Base-by-base conservation (phyloP, 768 basidiomycete genomes). In the Fomitopsis pulvina region DNA sequence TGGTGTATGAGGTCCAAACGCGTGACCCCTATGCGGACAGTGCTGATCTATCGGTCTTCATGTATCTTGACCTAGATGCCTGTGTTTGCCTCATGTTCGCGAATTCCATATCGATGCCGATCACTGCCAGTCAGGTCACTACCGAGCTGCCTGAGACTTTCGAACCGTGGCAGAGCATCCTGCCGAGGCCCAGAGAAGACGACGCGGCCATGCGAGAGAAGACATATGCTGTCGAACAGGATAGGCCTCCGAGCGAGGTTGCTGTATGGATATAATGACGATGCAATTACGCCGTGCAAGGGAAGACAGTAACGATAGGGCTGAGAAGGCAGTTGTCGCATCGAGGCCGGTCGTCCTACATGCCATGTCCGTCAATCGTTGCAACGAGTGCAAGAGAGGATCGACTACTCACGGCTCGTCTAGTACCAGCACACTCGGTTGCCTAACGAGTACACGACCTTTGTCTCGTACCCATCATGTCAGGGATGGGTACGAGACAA, bases 231-330 rank as follows among this genome's bases (percentile, higher is more conserved):
- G 50, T 73, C 71, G 58, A 78, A 77, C 14, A 1, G 60, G 41
- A 52, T 71, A 76, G 0, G 74, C 74, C 48, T 74, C 72, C 14
- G 67, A 74, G 24, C 71, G 66, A 1, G 75, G 76, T 29, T 75
- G 73, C 52, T 78, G 76, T 14, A 78, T 66, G 3, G 73, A 72
- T 16, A 71, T 58, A 41, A 78, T 69, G 47, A 75, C 61, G 4
- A 72, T 72, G 34, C 68, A 61, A 18, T 62, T 60, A 37, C 60
- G 53, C 46, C 57, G 57, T 7, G 64, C 62, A 3, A 68, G 63
- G 6, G 54, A 55, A 7, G 66, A 66, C 30, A 71, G 62, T 37
- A 63, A 62, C 12, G 58, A 57, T 25, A 68, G 59, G 1, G 63
- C 44, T 43, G 66, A 45, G 41, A 65, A 67, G 2, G 68, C 65